These are phyloP conservation scores for Cadophora sp. DNA, from an alignment of 2,329 filamentous ascomycete genomes.

Conservation along the genomic window DNA sequence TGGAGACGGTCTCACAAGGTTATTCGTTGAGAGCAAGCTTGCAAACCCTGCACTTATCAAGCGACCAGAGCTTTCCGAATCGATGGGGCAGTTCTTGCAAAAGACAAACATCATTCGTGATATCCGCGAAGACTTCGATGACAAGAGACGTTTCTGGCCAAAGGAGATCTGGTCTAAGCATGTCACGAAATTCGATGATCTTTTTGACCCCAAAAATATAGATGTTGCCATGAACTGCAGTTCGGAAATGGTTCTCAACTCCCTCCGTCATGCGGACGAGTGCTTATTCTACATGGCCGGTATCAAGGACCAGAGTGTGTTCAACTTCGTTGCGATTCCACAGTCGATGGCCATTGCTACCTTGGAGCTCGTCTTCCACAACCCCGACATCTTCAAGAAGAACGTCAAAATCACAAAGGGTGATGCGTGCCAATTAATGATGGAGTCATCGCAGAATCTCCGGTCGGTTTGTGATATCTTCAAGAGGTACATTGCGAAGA, in stretches of 20 bases:
- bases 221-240: slow-evolving; percentile 82
- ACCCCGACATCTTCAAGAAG: slow-evolving; percentile 81
- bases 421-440: slow-evolving; percentile 89
- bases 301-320: slow-evolving; percentile 93
- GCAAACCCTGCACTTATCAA: slow-evolving; percentile 86
- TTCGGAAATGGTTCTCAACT: slow-evolving; percentile 94
- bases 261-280: slow-evolving; percentile 85
- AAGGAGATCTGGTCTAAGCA: slow-evolving; percentile 97
- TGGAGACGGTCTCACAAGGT: slow-evolving; percentile 86
- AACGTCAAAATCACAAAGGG: slow-evolving; percentile 98
- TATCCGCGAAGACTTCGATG: slow-evolving; percentile 86
- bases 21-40: slow-evolving; percentile 87
- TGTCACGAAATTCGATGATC: slow-evolving; percentile 85
- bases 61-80: slow-evolving; percentile 82
- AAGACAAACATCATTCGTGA: slow-evolving; percentile 99
- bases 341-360: slow-evolving; percentile 98
- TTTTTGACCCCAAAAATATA: slow-evolving; percentile 82
- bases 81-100: slow-evolving; percentile 97
- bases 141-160: slow-evolving; percentile 92
- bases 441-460: slow-evolving; percentile 90
- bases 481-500: slow-evolving; percentile 76
- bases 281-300: slow-evolving; percentile 98
- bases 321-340: slow-evolving; percentile 98
- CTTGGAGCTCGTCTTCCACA: slow-evolving; percentile 89
- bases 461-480: slow-evolving; percentile 83